Evolutionary conservation across 768 basidiomycete species (phyloP), one percentile per base, ranked within the genome.

Genomic region (Leccinum variicolor): DNA sequence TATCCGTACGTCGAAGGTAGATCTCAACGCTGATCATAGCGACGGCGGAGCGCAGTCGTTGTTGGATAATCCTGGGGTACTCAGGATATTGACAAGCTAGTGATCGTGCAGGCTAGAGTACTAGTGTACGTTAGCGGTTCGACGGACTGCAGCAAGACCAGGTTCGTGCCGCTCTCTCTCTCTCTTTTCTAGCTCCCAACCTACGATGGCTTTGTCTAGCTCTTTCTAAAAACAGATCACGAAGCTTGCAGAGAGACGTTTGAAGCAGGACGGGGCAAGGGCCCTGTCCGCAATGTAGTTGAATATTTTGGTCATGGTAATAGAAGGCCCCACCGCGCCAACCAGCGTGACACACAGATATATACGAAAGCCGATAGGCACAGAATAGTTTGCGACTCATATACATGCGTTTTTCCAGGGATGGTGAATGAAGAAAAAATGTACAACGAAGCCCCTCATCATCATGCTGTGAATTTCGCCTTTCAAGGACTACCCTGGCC

Each of bases 401-500:
- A 15, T 15, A 34, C 34, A 7, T 2, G 15, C 10, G 29, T 34
- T 34, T 34, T 11, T 31, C 31, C 3, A 33, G 13, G 31, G 13
- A 33, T 1, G 31, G 9, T 14, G 31, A 14, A 33, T 33, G 11
- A 13, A 14, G 31, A 11, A 31, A 31, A 11, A 31, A 10, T 10
- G 10, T 31, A 10, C 11, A 13, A 4, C 31, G 31, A 11, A 11
- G 29, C 31, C 31, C 31, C 11, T 3, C 29, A 31, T 31, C 31
- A 31, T 31, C 2, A 2, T 31, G 11, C 31, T 31, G 10, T 31
- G 11, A 31, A 31, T 31, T 11, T 31, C 31, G 3, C 34, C 34
- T 36, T 21, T 74, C 89, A 80, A 61, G 92, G 88, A 54, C 81
- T 87, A 76, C 94, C 94, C 67, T 92, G 86, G 56, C 94, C 94